These are phyloP conservation scores for Skeletonema grethae DNA, from an alignment of 108 stramenopile genomes.

Conservation along the genomic window DNA sequence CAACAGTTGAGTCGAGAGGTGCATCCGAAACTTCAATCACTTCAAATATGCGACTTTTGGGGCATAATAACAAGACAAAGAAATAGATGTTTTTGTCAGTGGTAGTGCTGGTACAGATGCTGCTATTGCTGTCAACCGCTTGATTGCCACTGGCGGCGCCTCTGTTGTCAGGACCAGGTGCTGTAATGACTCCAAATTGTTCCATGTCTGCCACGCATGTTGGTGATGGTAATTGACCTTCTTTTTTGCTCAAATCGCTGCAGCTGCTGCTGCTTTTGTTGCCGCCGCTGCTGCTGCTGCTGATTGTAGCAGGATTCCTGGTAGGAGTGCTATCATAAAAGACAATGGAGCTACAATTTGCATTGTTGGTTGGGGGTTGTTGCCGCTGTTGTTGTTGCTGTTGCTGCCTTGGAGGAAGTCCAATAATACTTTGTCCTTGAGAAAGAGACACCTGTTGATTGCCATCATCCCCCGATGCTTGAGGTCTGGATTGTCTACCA, in stretches of 20 bases:
- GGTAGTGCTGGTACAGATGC: neutral
- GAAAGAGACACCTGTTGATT: neutral
- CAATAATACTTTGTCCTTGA: neutral
- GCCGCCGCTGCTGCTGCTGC: neutral
- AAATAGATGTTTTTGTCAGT: constrained; percentile 14
- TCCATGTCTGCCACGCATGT: neutral
- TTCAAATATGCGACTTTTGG: constrained; percentile 43
- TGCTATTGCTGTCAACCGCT: neutral
- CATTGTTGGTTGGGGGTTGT: neutral
- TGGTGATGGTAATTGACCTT: neutral
- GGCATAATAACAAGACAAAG: constrained; percentile 41
- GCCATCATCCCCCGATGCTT: neutral
- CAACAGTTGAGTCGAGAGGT: constrained; percentile 16
- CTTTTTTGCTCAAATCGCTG: neutral
- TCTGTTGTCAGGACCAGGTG: neutral
- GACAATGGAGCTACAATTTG: constrained; percentile 15
- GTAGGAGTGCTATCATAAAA: constrained; percentile 23
- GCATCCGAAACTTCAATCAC: constrained; percentile 33
- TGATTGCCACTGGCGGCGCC: neutral
- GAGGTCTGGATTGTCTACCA: neutral
- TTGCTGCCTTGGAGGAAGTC: neutral
- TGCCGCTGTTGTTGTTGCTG: neutral
- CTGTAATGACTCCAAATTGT: neutral
- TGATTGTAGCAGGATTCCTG: neutral
- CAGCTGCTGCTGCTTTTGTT: neutral